Conservation (phyloP, 768 basidiomycete species). For the Lentinula lateritia region DNA sequence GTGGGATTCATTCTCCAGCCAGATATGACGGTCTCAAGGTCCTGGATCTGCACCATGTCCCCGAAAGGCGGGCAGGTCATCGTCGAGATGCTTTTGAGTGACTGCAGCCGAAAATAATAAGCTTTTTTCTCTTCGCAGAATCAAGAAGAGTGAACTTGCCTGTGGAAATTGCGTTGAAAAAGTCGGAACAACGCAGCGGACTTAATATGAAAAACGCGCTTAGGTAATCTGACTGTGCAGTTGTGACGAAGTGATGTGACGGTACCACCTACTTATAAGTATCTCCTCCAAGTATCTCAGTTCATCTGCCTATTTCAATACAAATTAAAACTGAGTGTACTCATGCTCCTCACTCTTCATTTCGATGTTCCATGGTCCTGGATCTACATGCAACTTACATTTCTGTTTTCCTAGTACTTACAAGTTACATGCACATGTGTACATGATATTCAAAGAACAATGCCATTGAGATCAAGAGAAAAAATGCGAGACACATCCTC, state of each 20-base stretch:
- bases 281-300: too few relatives aligned
- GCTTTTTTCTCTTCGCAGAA: background rate
- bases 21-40: slow-evolving; percentile 81
- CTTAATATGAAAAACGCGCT: background rate
- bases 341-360: too few relatives aligned
- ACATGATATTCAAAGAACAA: background rate
- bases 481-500: background rate
- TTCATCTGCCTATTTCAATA: too few relatives aligned
- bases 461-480: slow-evolving; percentile 3
- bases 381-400: background rate
- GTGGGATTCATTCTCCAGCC: slow-evolving; percentile 61
- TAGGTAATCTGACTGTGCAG: background rate
- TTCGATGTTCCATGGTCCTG: background rate
- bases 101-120: slow-evolving; percentile 28
- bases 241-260: background rate
- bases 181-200: background rate
- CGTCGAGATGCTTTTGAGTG: slow-evolving; percentile 87
- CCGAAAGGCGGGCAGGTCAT: slow-evolving; percentile 64
- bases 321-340: too few relatives aligned
- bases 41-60: slow-evolving; percentile 72
- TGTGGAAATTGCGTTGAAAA: background rate
- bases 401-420: slow-evolving; percentile 2
- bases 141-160: background rate
- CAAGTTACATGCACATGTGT: background rate
- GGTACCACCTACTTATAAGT: too few relatives aligned